Evolutionary conservation across 2,329 filamentous ascomycete genomes (phyloP).

Genomic region (Sclerotinia trifoliorum): DNA sequence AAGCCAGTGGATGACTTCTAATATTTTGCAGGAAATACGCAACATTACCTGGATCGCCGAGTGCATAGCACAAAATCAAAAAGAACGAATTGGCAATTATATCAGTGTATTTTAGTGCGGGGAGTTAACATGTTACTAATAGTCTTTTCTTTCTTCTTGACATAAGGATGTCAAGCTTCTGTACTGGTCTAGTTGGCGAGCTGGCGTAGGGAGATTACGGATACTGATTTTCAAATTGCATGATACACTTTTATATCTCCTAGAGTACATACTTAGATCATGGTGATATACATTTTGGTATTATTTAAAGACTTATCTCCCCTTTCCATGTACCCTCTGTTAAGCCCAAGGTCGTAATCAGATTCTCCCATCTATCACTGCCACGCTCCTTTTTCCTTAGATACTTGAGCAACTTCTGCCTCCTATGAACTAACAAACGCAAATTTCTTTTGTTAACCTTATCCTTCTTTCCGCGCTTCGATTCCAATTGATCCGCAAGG

Average conservation of each 20-base stretch:
- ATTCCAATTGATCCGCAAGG: constrained; percentile 69
- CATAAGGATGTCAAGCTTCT: constrained; percentile 27
- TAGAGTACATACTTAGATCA: background rate
- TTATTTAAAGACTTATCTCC: constrained; percentile 70
- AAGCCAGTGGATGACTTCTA: constrained; percentile 32
- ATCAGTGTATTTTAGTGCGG: constrained; percentile 83
- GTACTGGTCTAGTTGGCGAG: constrained; percentile 34
- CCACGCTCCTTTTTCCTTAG: constrained; percentile 87
- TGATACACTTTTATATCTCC: constrained; percentile 34
- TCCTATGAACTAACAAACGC: constrained; percentile 77
- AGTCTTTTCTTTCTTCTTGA: constrained; percentile 24
- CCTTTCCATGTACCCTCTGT: constrained; percentile 86
- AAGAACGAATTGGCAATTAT: constrained; percentile 97
- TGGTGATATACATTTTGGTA: constrained; percentile 34
- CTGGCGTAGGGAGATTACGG: constrained; percentile 37
- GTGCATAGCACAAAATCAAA: constrained; percentile 99
- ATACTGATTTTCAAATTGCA: constrained; percentile 29
- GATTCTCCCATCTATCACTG: constrained; percentile 82
- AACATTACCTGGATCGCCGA: constrained; percentile 99
- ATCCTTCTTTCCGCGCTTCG: constrained; percentile 71
- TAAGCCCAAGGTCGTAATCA: constrained; percentile 81
- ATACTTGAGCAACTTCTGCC: constrained; percentile 87
- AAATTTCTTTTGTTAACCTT: constrained; percentile 94
- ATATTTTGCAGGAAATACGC: constrained; percentile 77
- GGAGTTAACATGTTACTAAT: constrained; percentile 24